phyloP scores from a whole-genome alignment of 805 yeast species.

The Candida wancherniae region DNA sequence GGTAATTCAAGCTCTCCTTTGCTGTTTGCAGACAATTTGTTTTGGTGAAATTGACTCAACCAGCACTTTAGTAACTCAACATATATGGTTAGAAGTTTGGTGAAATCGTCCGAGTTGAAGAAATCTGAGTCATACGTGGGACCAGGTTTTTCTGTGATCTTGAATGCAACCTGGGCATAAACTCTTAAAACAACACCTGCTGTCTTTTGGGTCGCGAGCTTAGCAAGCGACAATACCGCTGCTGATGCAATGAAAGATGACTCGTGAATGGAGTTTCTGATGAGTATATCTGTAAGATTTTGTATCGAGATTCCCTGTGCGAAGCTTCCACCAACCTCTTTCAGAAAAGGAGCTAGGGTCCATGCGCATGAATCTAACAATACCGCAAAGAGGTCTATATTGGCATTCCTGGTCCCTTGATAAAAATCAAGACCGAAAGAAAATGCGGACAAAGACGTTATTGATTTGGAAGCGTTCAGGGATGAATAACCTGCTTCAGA shows the following conservation, averaged over 20 bases:
- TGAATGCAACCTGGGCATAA: slow-evolving; percentile 77
- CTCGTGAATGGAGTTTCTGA: slow-evolving; percentile 70
- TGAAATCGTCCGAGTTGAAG: slow-evolving; percentile 57
- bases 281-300: slow-evolving; percentile 66
- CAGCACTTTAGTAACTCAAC: slow-evolving; percentile 78
- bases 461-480: slow-evolving; percentile 23
- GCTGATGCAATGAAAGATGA: slow-evolving; percentile 59
- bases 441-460: slow-evolving; percentile 37
- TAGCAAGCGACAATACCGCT: slow-evolving; percentile 57
- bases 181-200: slow-evolving; percentile 67
- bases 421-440: slow-evolving; percentile 37
- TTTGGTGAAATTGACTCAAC: slow-evolving; percentile 57
- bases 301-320: slow-evolving; percentile 50
- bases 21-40: slow-evolving; percentile 20
- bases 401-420: slow-evolving; percentile 32
- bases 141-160: slow-evolving; percentile 67
- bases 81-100: slow-evolving; percentile 59
- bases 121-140: slow-evolving; percentile 52
- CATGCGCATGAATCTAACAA: slow-evolving; percentile 73
- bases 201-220: slow-evolving; percentile 61
- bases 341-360: slow-evolving; percentile 33
- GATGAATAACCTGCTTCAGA: slow-evolving; percentile 10
- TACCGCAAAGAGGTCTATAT: slow-evolving; percentile 61
- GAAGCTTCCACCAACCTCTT: slow-evolving; percentile 39
- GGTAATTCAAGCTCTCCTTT: slow-evolving; percentile 29